Percentiles rank a stretch among this genome's conserved stretches.
These are phyloP conservation scores for Hyaloscypha bicolor DNA, from an alignment of 495 filamentous ascomycete species.

Conservation along the genomic window DNA sequence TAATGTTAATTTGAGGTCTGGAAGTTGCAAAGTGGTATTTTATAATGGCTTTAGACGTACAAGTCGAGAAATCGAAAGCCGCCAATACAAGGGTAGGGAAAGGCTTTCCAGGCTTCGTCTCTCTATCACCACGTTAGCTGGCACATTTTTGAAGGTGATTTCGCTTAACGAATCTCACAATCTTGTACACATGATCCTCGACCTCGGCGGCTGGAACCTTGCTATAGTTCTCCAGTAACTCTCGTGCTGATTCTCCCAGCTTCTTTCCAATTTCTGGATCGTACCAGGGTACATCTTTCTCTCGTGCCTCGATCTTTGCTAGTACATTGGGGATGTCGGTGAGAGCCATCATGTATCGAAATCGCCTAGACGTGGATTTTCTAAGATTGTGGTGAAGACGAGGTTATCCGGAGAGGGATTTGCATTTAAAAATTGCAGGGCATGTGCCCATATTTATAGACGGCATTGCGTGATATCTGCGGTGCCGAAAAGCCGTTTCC, in stretches of 20 bases:
- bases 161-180: constrained; percentile 21
- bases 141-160: neutral
- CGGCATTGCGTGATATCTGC: too few species aligned
- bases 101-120: constrained; percentile 41
- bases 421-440: too few species aligned
- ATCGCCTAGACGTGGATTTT: too few species aligned
- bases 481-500: too few species aligned
- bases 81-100: constrained; percentile 46
- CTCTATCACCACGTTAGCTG: constrained; percentile 29
- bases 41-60: constrained; percentile 20
- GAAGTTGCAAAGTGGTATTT: neutral
- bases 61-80: constrained; percentile 44
- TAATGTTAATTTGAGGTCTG: neutral
- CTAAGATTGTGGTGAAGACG: too few species aligned
- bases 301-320: constrained; percentile 5
- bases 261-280: constrained; percentile 4
- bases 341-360: neutral
- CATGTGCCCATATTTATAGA: too few species aligned
- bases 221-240: constrained; percentile 34
- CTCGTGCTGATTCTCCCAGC: constrained; percentile 16
- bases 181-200: constrained; percentile 31
- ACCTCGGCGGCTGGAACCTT: constrained; percentile 32
- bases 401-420: too few species aligned
- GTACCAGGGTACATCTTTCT: constrained; percentile 18
- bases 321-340: constrained; percentile 10